Evolutionary conservation across 306 rosid species (phyloP), one percentile per base, ranked within the genome.

Genomic region (Pyrus pyrifolia): DNA sequence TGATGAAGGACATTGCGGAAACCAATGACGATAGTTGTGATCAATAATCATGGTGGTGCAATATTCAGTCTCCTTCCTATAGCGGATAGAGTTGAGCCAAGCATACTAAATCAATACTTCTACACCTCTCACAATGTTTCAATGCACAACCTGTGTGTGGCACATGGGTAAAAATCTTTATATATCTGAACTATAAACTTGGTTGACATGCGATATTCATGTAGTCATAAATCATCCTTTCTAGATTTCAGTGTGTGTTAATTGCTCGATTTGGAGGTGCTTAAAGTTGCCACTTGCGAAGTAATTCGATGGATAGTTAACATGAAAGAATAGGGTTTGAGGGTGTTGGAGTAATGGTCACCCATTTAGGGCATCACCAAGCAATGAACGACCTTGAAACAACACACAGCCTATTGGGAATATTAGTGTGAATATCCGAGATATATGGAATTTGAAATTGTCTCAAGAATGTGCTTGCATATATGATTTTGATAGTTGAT

Each of bases 41-140:
- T 89, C 76, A 94, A 94, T 83, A 94, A 94, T 83, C 97, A 84
- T 38, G 98, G 98, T 76, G 98, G 98, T 82, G 98, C 89, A 75
- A 94, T 94, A 81, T 94, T 94, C 87, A 89, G 98, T 75, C 84
- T 84, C 68, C 97, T 94, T 80, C 97, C 98, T 12, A 75, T 90
- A 78, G 96, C 91, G 55, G 88, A 92, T 73, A 89, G 76, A 86
- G 85, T 83, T 25, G 89, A 90, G 40, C 86, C 88, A 40, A 72
- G 74, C 71, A 88, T 90, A 55, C 70, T 94, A 69, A 78, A 85
- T 73, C 86, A 85, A 80, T 94, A 85, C 79, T 94, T 94, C 85
- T 89, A 84, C 84, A 91, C 97, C 44, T 85, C 97, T 62, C 98
- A 94, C 79, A 80, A 88, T 79, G 87, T 92, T 81, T 90, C 88